These are phyloP conservation scores for Arthroderma sp. DNA, from an alignment of 2,329 filamentous ascomycete genomes.

Conservation along the genomic window DNA sequence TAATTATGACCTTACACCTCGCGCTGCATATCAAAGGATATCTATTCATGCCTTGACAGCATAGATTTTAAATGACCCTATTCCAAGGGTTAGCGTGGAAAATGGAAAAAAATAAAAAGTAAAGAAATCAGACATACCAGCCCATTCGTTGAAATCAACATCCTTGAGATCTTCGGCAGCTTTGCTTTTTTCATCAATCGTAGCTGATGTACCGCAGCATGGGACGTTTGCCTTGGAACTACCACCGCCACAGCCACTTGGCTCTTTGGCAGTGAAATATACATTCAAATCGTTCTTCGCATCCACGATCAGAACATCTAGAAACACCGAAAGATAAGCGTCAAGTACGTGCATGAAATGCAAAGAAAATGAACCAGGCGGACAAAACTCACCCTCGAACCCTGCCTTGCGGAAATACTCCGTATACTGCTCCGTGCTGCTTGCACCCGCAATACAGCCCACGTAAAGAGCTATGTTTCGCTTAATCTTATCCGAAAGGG, in stretches of 20 bases:
- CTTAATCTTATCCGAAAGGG: slow-evolving; percentile 36
- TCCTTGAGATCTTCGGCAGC: slow-evolving; percentile 10
- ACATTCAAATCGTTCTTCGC: slow-evolving; percentile 37
- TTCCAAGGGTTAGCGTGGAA: slow-evolving; percentile 1
- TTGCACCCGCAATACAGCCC: slow-evolving; percentile 48
- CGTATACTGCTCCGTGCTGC: slow-evolving; percentile 39
- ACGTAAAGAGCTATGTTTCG: slow-evolving; percentile 42
- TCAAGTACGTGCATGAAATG: slow-evolving; percentile 1
- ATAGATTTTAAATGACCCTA: slow-evolving; percentile 39
- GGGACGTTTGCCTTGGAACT: neutral
- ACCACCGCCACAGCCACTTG: slow-evolving; percentile 10
- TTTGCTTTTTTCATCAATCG: slow-evolving; percentile 1
- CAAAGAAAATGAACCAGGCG: neutral
- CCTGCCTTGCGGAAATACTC: slow-evolving; percentile 38
- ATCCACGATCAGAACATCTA: slow-evolving; percentile 35
- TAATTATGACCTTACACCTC: too few species aligned
- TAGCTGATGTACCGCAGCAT: slow-evolving; percentile 6
- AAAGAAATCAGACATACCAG: slow-evolving; percentile 26
- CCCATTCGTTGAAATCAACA: slow-evolving; percentile 39
- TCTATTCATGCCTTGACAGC: slow-evolving; percentile 36
- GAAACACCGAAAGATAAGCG: neutral
- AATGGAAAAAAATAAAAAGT: neutral
- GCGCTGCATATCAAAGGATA: too few species aligned
- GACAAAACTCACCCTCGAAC: slow-evolving; percentile 30
- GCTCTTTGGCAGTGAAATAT: slow-evolving; percentile 22